Evolutionary conservation across 148 eudicot genomes (phyloP), one percentile per base, ranked within the genome.

Genomic region (Diospyros lotus): DNA sequence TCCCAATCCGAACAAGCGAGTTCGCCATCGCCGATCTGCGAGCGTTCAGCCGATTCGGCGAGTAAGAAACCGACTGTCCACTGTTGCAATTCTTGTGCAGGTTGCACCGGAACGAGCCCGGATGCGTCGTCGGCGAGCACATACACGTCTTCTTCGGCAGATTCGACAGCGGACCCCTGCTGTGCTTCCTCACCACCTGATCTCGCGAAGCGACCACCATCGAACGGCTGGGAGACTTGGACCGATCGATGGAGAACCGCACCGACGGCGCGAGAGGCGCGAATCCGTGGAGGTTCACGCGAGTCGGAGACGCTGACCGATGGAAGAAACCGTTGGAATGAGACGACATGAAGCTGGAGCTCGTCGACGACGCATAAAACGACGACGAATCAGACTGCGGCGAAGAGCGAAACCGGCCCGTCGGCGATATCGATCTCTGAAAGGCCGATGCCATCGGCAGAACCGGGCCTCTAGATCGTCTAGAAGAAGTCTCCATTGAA

Each of bases 1-100:
- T 82, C 0, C 88, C 86, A 44, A 87, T 87, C 72, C 90, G 79
- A 28, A 87, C 90, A 3, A 87, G 78, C 0, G 90, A 87, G 58
- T 87, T 87, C 61, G 87, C 84, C 90, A 87, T 87, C 67, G 88
- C 90, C 14, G 90, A 87, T 75, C 90, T 78, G 46, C 86, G 78
- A 43, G 81, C 81, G 69, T 84, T 83, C 78, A 87, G 69, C 54
- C 87, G 72, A 72, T 79, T 78, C 41, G 79, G 84, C 28, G 85
- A 74, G 67, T 85, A 84, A 7, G 81, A 61, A 1, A 73, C 64
- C 2, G 77, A 10, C 1, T 54, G 77, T 12, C 73, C 64, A 4
- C 44, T 4, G 18, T 50, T 43, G 39, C 46, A 9, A 65, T 85
- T 86, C 69, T 83, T 86, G 59, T 86, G 88, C 39, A 86, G 62